Conservation (phyloP, 2,329 filamentous ascomycete genomes). For the Colletotrichum viniferum region DNA sequence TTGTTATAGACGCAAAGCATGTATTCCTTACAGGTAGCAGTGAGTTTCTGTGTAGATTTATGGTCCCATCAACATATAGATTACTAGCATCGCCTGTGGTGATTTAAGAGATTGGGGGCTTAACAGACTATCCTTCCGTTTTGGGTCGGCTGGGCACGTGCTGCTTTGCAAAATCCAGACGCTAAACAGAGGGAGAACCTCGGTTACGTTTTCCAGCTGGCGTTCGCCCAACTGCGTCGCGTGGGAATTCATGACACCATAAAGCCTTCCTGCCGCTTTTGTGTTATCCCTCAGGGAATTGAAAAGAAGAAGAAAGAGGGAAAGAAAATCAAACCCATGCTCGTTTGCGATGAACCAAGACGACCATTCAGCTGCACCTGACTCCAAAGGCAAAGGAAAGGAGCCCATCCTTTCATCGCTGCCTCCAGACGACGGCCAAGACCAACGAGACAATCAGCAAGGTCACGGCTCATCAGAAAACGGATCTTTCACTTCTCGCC, state of each 20-base stretch:
- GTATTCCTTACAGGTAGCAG: background rate
- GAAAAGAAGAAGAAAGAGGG: background rate
- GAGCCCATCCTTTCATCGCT: background rate
- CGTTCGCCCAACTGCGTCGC: background rate
- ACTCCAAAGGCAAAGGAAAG: constrained; percentile 1
- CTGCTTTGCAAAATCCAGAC: background rate
- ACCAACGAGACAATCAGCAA: background rate
- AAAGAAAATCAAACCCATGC: background rate
- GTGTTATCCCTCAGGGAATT: background rate
- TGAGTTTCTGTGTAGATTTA: background rate
- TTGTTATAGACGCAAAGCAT: background rate
- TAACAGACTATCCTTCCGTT: background rate
- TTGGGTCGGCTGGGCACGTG: background rate
- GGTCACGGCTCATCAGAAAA: background rate
- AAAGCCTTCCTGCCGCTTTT: background rate
- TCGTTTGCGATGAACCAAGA: background rate
- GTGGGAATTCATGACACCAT: background rate
- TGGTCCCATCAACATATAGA: background rate
- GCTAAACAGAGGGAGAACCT: background rate
- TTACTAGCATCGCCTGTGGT: background rate
- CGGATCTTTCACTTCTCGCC: background rate
- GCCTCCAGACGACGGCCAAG: background rate
- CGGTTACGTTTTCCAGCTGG: background rate
- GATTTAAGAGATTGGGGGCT: background rate
- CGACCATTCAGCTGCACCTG: background rate